Conservation (phyloP, 1,284 basidiomycete species). For the Ceratobasidium sp. region DNA sequence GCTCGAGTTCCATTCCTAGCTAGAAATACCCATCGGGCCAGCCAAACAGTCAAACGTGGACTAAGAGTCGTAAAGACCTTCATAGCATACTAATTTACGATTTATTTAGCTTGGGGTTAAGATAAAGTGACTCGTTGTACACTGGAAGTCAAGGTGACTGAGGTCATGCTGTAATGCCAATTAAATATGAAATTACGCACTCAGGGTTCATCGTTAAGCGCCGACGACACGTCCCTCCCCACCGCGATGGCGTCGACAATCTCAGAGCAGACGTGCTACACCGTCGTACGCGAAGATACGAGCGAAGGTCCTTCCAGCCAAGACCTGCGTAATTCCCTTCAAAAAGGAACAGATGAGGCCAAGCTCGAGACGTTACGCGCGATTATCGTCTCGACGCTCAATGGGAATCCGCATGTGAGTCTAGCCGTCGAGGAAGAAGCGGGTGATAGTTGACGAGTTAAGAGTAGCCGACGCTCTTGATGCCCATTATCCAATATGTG, state of each 20-base stretch:
- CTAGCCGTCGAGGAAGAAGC: constrained; percentile 47
- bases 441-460: no score
- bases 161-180: no score
- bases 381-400: constrained; percentile 95
- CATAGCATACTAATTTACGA: no score
- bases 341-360: constrained; percentile 96
- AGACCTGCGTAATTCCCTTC: constrained; percentile 87
- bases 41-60: no score
- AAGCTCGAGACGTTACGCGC: constrained; percentile 97
- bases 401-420: constrained; percentile 83
- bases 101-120: no score
- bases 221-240: constrained; percentile 36
- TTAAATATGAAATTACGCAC: no score
- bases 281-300: constrained; percentile 83
- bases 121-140: no score
- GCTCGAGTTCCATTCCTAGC: no score
- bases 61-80: no score
- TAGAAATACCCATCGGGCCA: no score
- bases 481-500: constrained; percentile 92
- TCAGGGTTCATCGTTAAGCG: constrained; percentile 11
- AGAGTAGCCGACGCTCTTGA: constrained; percentile 38
- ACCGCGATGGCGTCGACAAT: constrained; percentile 30
- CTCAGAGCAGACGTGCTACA: constrained; percentile 70
- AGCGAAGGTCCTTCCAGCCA: constrained; percentile 73
- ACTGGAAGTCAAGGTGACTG: no score